Percentiles rank a stretch among this genome's conserved stretches.
These are phyloP conservation scores for Scheffersomyces lignicola DNA, from an alignment of 1,139 yeast genomes.

Conservation along the genomic window DNA sequence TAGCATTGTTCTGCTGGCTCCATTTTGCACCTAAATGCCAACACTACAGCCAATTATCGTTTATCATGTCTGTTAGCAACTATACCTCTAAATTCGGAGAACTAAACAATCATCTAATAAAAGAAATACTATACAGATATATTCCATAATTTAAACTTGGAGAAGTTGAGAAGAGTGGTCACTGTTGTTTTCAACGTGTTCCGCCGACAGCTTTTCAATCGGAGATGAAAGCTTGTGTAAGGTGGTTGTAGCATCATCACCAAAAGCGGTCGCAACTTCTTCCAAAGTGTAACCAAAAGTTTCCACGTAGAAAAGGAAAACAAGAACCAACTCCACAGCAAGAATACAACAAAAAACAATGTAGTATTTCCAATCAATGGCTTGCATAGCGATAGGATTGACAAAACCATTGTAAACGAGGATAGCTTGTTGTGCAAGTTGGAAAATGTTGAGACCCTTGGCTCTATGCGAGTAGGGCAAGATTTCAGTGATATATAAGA, in stretches of 20 bases:
- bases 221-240: not conserved
- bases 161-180: not conserved
- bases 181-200: slow-evolving; percentile 7
- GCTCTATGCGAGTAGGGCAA: slow-evolving; percentile 47
- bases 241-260: slow-evolving; percentile 23
- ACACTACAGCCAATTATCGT: too few relatives aligned
- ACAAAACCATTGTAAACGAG: slow-evolving; percentile 41
- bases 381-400: slow-evolving; percentile 60
- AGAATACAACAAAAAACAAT: slow-evolving; percentile 49
- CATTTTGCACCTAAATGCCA: slow-evolving; percentile 1
- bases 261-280: slow-evolving; percentile 51
- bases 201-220: not conserved
- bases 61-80: too few relatives aligned
- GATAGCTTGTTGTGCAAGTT: slow-evolving; percentile 25
- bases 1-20: not conserved
- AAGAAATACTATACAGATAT: not conserved
- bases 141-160: not conserved
- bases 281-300: slow-evolving; percentile 55
- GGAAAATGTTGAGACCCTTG: slow-evolving; percentile 39
- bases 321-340: slow-evolving; percentile 35
- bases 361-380: slow-evolving; percentile 60
- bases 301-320: slow-evolving; percentile 48
- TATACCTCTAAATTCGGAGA: not conserved
- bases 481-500: slow-evolving; percentile 41
- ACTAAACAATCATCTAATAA: not conserved